Percentiles rank a stretch among this genome's conserved stretches.
These are phyloP conservation scores for Vaccinium myrtillus DNA, from an alignment of 148 eudicot genomes.

Conservation along the genomic window DNA sequence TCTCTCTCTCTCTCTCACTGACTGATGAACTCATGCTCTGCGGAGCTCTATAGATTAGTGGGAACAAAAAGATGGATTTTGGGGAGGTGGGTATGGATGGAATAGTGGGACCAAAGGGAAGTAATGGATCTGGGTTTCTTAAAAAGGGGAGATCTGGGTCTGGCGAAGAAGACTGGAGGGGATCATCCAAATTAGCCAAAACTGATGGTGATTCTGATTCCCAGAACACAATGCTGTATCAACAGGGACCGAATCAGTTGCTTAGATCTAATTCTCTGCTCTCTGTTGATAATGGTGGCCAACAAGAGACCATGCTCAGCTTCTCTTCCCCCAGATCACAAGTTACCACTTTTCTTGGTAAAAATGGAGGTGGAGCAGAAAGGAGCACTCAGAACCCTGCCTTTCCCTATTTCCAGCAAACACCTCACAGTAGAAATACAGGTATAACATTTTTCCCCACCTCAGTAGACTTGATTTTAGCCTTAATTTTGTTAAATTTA, in stretches of 20 bases:
- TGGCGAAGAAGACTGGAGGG: constrained; percentile 26
- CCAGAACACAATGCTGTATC: constrained; percentile 14
- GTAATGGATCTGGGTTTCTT: constrained; percentile 46
- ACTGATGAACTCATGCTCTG: constrained; percentile 1
- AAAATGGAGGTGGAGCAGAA: constrained; percentile 27
- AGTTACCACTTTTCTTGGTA: constrained; percentile 21
- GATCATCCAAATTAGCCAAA: constrained; percentile 37
- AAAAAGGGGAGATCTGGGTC: constrained; percentile 63
- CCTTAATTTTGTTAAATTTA: too few relatives aligned
- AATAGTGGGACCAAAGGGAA: constrained; percentile 13
- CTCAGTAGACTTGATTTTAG: not conserved
- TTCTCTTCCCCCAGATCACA: constrained; percentile 57
- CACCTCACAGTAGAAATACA: constrained; percentile 28
- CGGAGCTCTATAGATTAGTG: not conserved
- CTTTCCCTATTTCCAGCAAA: constrained; percentile 32
- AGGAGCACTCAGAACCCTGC: constrained; percentile 27
- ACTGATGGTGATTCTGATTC: constrained; percentile 28
- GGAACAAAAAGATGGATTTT: not conserved
- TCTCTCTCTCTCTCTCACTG: not conserved
- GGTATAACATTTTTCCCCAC: constrained; percentile 20
- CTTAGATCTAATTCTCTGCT: constrained; percentile 38
- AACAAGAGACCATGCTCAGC: constrained; percentile 52
- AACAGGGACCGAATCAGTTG: constrained; percentile 16
- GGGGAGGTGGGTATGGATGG: not conserved
- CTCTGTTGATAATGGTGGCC: constrained; percentile 27